Evolutionary conservation across 1,284 basidiomycete genomes (phyloP), one percentile per base, ranked within the genome.

Genomic region (Cutaneotrichosporon sp.): DNA sequence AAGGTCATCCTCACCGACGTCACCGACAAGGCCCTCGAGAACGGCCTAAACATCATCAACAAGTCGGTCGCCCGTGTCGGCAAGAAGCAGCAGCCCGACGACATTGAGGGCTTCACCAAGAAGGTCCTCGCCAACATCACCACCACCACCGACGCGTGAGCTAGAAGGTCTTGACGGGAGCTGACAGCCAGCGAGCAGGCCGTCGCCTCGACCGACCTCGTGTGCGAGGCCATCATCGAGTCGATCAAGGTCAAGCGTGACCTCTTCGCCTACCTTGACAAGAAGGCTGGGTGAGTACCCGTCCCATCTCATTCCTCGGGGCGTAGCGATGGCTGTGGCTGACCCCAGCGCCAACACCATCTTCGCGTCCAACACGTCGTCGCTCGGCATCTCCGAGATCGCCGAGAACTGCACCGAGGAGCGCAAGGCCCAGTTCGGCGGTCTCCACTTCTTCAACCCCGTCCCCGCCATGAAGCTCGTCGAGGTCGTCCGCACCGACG

Each of bases 201-300:
- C 3, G 83, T 84, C 36, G 67, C 80, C 46, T 63, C 78, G 6
- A 77, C 82, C 3, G 84, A 86, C 70, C 74, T 85, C 51, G 84
- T 85, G 52, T 79, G 85, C 58, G 84, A 86, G 72, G 84, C 84
- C 7, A 85, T 86, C 63, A 83, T 85, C 63, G 84, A 86, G 69
- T 82, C 82, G 65, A 71, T 86, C 57, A 80, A 82, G 67, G 80
- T 83, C 66, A 85, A 86, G 76, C 80, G 82, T 52, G 82, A 84
- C 55, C 75, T 86, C 43, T 85, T 86, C 63, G 76, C 75, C 14
- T 80, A 81, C 67, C 72, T 86, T 29, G 84, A 86, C 70, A 66
- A 61, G 43, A 78, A 82, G 63, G 83, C 84, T 7, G 80, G 79
- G 79, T 78, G 33, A 63, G 77, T 64, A 43, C 14, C 13, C 47